phyloP scores from a whole-genome alignment of 768 basidiomycete genomes.

The Suillus placidus region DNA sequence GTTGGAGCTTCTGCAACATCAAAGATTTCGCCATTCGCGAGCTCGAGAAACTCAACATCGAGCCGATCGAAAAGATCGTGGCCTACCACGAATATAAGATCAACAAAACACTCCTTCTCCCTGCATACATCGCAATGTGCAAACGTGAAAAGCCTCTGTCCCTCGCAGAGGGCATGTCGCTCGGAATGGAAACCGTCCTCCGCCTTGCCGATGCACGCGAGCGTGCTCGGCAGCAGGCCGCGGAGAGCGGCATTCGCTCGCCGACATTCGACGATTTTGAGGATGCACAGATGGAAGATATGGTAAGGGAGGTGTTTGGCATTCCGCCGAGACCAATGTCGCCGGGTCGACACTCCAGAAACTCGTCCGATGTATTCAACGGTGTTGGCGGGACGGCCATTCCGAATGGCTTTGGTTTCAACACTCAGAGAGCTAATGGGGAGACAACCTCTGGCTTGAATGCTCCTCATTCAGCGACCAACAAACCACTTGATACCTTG shows the following conservation, averaged over 20 bases:
- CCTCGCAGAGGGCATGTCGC: slow-evolving; percentile 52
- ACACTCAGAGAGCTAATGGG: background rate
- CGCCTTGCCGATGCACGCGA: slow-evolving; percentile 59
- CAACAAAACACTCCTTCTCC: slow-evolving; percentile 50
- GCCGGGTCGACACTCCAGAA: background rate
- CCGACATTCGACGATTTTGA: slow-evolving; percentile 32
- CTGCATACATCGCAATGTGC: slow-evolving; percentile 55
- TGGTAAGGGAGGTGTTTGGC: slow-evolving; percentile 39
- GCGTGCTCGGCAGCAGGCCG: slow-evolving; percentile 38
- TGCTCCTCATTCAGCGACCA: background rate
- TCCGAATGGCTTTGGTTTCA: slow-evolving; percentile 1
- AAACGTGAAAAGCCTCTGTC: slow-evolving; percentile 52
- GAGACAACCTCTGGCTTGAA: background rate
- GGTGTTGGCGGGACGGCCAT: background rate
- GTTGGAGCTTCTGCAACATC: slow-evolving; percentile 59
- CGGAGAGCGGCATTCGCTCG: slow-evolving; percentile 28
- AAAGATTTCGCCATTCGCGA: slow-evolving; percentile 55
- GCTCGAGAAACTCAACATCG: slow-evolving; percentile 49
- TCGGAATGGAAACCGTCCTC: slow-evolving; percentile 62
- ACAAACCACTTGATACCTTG: background rate
- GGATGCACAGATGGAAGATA: slow-evolving; percentile 26
- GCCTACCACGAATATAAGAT: slow-evolving; percentile 58
- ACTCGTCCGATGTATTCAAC: background rate
- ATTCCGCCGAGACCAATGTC: background rate
- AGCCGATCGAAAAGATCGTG: slow-evolving; percentile 54